phyloP scores from a whole-genome alignment of 371 early-diverging fungal species.

The Lichtheimia corymbifera region DNA sequence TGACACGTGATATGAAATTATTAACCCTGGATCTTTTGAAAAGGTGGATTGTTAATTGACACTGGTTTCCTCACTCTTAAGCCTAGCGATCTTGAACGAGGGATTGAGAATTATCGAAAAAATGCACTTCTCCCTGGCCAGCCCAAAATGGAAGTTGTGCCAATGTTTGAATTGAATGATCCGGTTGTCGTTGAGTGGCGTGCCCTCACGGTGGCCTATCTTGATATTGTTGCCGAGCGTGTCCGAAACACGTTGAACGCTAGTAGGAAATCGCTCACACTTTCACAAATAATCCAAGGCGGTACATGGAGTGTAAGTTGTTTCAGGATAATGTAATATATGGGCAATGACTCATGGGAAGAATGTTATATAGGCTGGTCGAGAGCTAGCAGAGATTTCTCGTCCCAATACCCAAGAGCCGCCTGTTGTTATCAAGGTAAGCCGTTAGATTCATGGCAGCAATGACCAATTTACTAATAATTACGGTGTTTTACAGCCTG shows the following conservation, averaged over 20 bases:
- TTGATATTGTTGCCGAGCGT: conserved; percentile 74
- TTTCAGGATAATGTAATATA: not conserved
- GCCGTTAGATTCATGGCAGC: not conserved
- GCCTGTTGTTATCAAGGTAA: conserved; percentile 79
- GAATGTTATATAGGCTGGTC: conserved; percentile 69
- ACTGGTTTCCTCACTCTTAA: conserved; percentile 46
- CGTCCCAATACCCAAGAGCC: conserved; percentile 83
- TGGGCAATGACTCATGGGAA: not conserved
- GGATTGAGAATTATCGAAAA: conserved; percentile 42
- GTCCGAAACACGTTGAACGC: conserved; percentile 67
- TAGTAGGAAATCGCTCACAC: conserved; percentile 57
- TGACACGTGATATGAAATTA: no score
- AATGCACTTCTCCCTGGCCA: conserved; percentile 44
- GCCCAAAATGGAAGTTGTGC: conserved; percentile 52
- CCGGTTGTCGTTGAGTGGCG: conserved; percentile 92
- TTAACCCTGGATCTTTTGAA: no score
- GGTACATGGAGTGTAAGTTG: conserved; percentile 79
- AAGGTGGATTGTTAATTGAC: conserved; percentile 48
- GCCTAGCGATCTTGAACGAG: conserved; percentile 41
- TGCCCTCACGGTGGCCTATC: conserved; percentile 83
- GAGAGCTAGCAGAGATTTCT: conserved; percentile 79
- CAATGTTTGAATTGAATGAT: conserved; percentile 78
- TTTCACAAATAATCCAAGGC: conserved; percentile 87
- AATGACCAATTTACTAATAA: not conserved
- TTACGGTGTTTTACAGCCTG: not conserved